Conservation (phyloP, 495 filamentous ascomycete species). For the Pseudotulostoma volvatum region DNA sequence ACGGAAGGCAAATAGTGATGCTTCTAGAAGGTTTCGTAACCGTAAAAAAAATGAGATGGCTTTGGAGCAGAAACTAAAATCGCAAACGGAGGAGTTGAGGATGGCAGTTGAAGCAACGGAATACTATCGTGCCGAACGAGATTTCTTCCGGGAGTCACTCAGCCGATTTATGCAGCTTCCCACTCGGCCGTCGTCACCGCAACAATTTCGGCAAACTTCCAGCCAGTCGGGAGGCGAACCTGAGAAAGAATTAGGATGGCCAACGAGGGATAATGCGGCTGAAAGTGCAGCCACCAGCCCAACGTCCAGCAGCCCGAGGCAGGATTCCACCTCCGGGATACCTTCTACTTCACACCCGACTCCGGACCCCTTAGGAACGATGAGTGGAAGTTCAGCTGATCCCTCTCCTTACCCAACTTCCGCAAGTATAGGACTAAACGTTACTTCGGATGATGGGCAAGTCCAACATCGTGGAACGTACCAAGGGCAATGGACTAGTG, state of each 20-base stretch:
- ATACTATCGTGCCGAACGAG: conserved; percentile 41
- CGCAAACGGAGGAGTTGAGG: conserved; percentile 43
- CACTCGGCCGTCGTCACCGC: conserved; percentile 28
- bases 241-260: neutral
- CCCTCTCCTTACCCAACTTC: neutral
- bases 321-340: neutral
- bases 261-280: neutral
- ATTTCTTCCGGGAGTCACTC: conserved; percentile 50
- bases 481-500: neutral
- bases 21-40: conserved; percentile 76
- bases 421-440: neutral
- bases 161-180: conserved; percentile 25
- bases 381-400: neutral
- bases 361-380: neutral
- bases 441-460: neutral
- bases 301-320: neutral
- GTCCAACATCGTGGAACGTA: neutral
- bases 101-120: conserved; percentile 36
- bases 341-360: neutral
- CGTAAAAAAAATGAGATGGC: conserved; percentile 81
- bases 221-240: neutral
- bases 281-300: conserved; percentile 1
- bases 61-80: conserved; percentile 40
- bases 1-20: conserved; percentile 81
- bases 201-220: neutral